A percentile compares a stretch with the other conserved stretches of the same genome.
Conservation (phyloP, 345 rosid species). For the Litchi chinensis region DNA sequence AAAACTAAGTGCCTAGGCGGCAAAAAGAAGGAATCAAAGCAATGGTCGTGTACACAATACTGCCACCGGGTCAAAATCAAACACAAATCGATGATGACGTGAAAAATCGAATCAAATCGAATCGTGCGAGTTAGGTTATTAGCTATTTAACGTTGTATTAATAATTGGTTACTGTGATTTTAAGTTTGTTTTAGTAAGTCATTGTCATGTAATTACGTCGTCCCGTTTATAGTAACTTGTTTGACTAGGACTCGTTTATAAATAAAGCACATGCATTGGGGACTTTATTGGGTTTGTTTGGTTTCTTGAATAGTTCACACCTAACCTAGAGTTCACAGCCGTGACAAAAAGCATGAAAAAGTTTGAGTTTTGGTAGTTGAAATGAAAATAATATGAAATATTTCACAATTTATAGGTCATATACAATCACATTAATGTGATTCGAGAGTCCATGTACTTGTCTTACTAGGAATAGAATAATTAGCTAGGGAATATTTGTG, state of each 20-base stretch:
- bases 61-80: background rate
- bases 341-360: background rate
- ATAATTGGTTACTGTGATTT: background rate
- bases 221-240: background rate
- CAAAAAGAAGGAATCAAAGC: background rate
- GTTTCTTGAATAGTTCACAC: slow-evolving; percentile 1
- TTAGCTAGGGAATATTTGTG: too few relatives aligned
- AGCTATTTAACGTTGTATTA: background rate
- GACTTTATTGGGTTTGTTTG: background rate
- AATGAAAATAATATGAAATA: too few relatives aligned
- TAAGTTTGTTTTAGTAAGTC: background rate
- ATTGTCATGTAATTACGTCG: background rate
- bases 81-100: too few relatives aligned
- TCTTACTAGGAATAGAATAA: background rate
- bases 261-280: background rate
- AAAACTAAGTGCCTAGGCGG: background rate
- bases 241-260: background rate
- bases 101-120: background rate
- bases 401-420: too few relatives aligned
- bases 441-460: background rate
- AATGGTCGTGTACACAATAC: background rate
- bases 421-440: background rate
- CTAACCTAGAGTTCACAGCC: too few relatives aligned
- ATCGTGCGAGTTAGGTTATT: background rate
- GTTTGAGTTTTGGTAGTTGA: background rate